Conservation (phyloP, 1,139 yeast species). For the Hansenula sp. region DNA sequence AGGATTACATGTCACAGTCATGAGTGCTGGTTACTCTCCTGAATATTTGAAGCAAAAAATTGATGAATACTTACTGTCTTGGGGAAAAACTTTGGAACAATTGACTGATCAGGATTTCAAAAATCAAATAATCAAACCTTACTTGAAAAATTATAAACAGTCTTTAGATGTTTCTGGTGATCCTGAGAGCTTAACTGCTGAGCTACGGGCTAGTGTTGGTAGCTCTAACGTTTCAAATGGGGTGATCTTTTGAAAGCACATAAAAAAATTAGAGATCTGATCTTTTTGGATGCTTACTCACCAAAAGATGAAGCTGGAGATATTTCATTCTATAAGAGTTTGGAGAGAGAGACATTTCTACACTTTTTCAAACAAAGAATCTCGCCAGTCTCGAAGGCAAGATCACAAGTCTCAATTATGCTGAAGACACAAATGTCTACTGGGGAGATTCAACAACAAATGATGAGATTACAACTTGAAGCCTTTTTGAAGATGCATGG, state of each 20-base stretch:
- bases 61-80: conserved; percentile 39
- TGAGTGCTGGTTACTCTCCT: conserved; percentile 41
- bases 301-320: conserved; percentile 39
- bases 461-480: conserved; percentile 35
- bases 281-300: conserved; percentile 37
- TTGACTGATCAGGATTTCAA: conserved; percentile 33
- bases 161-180: conserved; percentile 28
- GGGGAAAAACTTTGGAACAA: conserved; percentile 28
- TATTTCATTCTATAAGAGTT: conserved; percentile 19
- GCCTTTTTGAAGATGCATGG: conserved; percentile 40
- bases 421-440: conserved; percentile 31
- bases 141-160: conserved; percentile 26
- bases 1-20: conserved; percentile 54
- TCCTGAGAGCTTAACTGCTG: conserved; percentile 34
- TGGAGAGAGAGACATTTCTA: conserved; percentile 30
- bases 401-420: conserved; percentile 39
- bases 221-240: conserved; percentile 25
- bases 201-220: conserved; percentile 31
- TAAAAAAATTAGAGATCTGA: conserved; percentile 44
- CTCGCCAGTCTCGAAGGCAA: conserved; percentile 32
- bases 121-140: conserved; percentile 32
- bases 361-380: conserved; percentile 31
- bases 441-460: conserved; percentile 29
- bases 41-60: conserved; percentile 37
- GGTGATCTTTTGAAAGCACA: conserved; percentile 35